phyloP scores from a whole-genome alignment of 768 basidiomycete species.

The Boletales sp. region DNA sequence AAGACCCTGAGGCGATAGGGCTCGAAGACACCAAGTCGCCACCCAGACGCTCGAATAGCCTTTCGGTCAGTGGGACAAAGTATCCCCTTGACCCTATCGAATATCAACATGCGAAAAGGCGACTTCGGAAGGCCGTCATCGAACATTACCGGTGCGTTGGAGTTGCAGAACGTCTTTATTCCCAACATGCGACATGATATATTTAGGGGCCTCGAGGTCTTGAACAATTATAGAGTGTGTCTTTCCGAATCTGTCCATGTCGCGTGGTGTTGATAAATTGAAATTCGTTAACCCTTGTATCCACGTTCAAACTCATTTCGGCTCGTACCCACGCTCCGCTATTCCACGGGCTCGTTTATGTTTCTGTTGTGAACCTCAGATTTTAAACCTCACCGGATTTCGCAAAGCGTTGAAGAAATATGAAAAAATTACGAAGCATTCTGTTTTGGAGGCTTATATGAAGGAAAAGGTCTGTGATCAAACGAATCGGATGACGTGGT shows the following conservation, averaged over 20 bases:
- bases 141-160: constrained; percentile 71
- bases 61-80: constrained; percentile 1
- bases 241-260: neutral
- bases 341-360: no score
- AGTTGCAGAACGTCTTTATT: no score
- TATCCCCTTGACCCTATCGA: constrained; percentile 60
- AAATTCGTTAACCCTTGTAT: neutral
- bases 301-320: neutral
- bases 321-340: neutral
- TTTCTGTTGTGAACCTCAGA: constrained; percentile 35
- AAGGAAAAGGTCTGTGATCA: constrained; percentile 55
- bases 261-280: neutral
- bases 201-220: constrained; percentile 67
- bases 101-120: constrained; percentile 78
- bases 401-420: constrained; percentile 84
- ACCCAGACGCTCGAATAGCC: constrained; percentile 1
- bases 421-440: constrained; percentile 72
- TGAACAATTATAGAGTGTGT: constrained; percentile 83
- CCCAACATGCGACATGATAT: constrained; percentile 4
- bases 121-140: constrained; percentile 74
- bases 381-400: constrained; percentile 88
- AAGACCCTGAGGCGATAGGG: neutral
- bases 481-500: neutral
- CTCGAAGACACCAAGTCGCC: neutral
- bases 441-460: constrained; percentile 80